Evolutionary conservation across 768 basidiomycete species (phyloP).

Genomic region (Agrocybe pediades): DNA sequence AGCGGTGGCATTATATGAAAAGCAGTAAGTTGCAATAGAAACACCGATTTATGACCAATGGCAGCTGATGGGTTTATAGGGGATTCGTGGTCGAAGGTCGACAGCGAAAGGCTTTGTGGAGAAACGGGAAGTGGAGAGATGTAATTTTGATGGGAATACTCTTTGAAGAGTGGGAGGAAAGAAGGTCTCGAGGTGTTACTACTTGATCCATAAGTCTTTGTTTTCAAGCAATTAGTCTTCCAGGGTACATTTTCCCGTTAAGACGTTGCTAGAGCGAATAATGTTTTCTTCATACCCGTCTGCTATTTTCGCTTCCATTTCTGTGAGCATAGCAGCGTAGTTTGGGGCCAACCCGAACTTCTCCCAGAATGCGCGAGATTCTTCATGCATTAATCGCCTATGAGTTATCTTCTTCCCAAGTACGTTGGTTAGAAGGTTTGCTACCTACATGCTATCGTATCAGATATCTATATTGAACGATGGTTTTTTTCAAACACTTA

Average conservation of each 20-base stretch:
- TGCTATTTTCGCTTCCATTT: conserved; percentile 15
- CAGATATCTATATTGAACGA: not conserved
- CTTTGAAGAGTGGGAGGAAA: conserved; percentile 10
- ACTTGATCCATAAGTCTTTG: conserved; percentile 5
- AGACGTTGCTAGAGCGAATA: conserved; percentile 10
- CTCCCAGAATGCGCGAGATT: conserved; percentile 17
- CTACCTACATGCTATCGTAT: conserved; percentile 17
- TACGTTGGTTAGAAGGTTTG: conserved; percentile 22
- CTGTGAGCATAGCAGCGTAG: conserved; percentile 15
- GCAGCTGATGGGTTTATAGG: not conserved
- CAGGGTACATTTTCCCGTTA: conserved; percentile 12
- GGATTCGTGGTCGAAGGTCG: conserved; percentile 17
- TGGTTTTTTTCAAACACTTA: conserved; percentile 5
- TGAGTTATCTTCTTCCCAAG: conserved; percentile 32
- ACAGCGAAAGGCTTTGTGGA: conserved; percentile 8
- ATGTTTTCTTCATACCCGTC: conserved; percentile 21
- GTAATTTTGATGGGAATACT: conserved; percentile 15
- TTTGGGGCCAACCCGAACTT: conserved; percentile 16
- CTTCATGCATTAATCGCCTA: conserved; percentile 18
- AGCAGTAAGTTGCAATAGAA: conserved; percentile 5
- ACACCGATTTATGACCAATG: not conserved
- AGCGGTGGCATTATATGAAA: conserved; percentile 10
- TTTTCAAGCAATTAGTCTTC: conserved; percentile 4
- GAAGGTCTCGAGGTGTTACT: not conserved
- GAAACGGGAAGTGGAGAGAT: conserved; percentile 14